Evolutionary conservation across 2,329 filamentous ascomycete species (phyloP).

Genomic region (Phaeosphaeria sp.): DNA sequence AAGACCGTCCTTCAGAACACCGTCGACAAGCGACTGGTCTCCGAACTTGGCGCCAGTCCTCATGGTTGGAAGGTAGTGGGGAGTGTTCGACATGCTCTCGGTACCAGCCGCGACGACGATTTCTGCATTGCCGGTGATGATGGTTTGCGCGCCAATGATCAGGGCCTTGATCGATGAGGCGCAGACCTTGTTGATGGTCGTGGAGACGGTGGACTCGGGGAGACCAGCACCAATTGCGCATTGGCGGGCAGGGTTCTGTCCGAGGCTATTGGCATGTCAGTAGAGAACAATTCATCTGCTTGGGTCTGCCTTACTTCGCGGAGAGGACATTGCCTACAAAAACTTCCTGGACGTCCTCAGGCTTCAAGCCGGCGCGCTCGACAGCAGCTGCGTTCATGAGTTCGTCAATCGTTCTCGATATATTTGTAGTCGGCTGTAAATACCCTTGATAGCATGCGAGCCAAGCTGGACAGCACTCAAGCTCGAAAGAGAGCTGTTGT

Average conservation of each 20-base stretch:
- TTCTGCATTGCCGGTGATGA: conserved; percentile 93
- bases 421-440: conserved; percentile 19
- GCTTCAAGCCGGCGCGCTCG: conserved; percentile 85
- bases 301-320: conserved; percentile 74
- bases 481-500: conserved; percentile 80
- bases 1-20: conserved; percentile 91
- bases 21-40: conserved; percentile 86
- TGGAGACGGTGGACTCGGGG: conserved; percentile 78
- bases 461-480: conserved; percentile 87
- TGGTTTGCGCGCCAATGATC: conserved; percentile 93
- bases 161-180: conserved; percentile 94
- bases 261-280: conserved; percentile 67
- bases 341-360: conserved; percentile 91
- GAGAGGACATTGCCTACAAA: conserved; percentile 98
- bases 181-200: conserved; percentile 99
- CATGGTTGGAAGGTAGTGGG: conserved; percentile 90
- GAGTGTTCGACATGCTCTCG: conserved; percentile 98
- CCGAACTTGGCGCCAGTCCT: conserved; percentile 93
- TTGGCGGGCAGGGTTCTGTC: conserved; percentile 95
- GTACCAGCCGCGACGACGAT: conserved; percentile 93
- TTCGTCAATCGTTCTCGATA: conserved; percentile 26
- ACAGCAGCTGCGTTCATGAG: conserved; percentile 66
- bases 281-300: not conserved
- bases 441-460: conserved; percentile 90
- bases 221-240: conserved; percentile 91